phyloP scores from a whole-genome alignment of 345 rosid genomes.

The Eucalyptus dawsonii region DNA sequence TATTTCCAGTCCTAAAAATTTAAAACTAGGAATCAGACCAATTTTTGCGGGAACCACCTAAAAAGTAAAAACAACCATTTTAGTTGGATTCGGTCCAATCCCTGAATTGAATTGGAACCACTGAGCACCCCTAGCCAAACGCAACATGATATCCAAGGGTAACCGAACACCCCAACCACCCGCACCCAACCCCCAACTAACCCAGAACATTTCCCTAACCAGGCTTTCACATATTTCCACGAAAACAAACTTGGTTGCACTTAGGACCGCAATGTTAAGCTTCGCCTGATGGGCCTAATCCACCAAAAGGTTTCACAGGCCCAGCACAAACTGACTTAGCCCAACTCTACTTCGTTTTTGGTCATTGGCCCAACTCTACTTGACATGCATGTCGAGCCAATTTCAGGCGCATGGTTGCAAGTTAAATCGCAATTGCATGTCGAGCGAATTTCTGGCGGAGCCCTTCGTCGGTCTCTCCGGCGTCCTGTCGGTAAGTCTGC shows the following conservation, averaged over 20 bases:
- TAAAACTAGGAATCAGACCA: accelerated
- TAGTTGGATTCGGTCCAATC: accelerated
- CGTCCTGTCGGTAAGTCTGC: not conserved
- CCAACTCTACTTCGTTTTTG: not conserved
- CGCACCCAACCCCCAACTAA: accelerated
- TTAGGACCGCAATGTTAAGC: not conserved
- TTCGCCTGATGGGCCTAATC: not conserved
- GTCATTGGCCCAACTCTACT: not conserved
- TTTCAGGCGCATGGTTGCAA: too few relatives aligned
- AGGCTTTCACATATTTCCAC: not conserved
- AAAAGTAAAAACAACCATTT: too few relatives aligned
- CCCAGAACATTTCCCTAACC: not conserved
- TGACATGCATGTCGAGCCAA: not conserved
- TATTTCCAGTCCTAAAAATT: not conserved
- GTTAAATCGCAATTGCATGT: too few relatives aligned
- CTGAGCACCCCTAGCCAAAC: not conserved
- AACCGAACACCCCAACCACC: not conserved
- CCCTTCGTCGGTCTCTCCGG: slow-evolving; percentile 9
- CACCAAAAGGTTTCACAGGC: not conserved
- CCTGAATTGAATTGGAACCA: not conserved
- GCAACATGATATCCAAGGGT: not conserved
- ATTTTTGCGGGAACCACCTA: not conserved
- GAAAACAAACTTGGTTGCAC: not conserved
- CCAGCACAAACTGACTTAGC: not conserved
- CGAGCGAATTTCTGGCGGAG: too few relatives aligned